These are phyloP conservation scores for Ceratocystis smalleyi DNA, from an alignment of 2,329 filamentous ascomycete species.

Conservation along the genomic window DNA sequence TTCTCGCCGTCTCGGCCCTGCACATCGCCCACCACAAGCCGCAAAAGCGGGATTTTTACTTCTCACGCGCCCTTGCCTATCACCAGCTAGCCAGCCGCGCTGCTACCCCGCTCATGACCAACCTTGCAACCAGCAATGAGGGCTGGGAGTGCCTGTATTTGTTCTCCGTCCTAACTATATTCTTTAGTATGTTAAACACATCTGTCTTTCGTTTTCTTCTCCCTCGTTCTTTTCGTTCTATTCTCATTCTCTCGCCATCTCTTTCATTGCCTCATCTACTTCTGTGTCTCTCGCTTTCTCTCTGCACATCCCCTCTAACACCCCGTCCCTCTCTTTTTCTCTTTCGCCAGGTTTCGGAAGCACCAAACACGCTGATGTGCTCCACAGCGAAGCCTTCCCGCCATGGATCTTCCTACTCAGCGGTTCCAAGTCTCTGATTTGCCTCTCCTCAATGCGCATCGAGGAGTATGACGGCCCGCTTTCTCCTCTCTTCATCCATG, in stretches of 20 bases:
- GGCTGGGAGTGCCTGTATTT: constrained; percentile 20
- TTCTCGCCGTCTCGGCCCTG: constrained; percentile 34
- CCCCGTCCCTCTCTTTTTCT: background rate
- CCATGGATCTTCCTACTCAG: constrained; percentile 25
- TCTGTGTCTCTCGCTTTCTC: background rate
- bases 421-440: constrained; percentile 21
- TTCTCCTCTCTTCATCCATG: constrained; percentile 20
- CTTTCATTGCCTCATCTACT: background rate
- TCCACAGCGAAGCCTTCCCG: constrained; percentile 23
- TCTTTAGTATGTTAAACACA: constrained; percentile 20
- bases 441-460: constrained; percentile 12
- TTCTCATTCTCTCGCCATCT: background rate
- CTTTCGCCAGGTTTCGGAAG: constrained; percentile 19
- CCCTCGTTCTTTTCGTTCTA: background rate
- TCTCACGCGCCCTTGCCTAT: constrained; percentile 19
- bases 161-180: constrained; percentile 24
- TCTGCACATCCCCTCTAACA: background rate
- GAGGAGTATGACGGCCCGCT: constrained; percentile 19
- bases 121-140: constrained; percentile 17
- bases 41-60: constrained; percentile 15
- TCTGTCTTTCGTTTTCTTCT: background rate
- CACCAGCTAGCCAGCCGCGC: constrained; percentile 22
- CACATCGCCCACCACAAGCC: constrained; percentile 27
- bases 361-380: constrained; percentile 22
- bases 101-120: constrained; percentile 22